Evolutionary conservation across 768 basidiomycete genomes (phyloP), one percentile per base, ranked within the genome.

Genomic region (Lentinula sp.): DNA sequence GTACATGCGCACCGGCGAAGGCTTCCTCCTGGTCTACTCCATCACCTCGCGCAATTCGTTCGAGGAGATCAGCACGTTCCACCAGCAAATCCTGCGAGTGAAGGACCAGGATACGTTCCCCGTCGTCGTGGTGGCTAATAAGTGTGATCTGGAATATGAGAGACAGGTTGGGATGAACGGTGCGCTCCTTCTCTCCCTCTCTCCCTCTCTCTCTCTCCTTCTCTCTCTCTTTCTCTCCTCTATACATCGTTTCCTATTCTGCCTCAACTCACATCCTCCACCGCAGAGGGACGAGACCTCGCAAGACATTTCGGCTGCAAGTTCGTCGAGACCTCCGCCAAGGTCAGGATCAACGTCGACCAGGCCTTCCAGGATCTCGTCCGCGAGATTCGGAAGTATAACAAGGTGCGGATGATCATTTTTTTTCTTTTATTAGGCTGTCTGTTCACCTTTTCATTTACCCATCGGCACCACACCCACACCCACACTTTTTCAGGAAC

Each of bases 1-100:
- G 70, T 98, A 98, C 78, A 98, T 98, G 95, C 87, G 95, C 57
- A 94, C 95, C 32, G 96, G 96, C 63, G 95, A 98, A 74, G 96
- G 95, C 10, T 98, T 98, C 81, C 84, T 98, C 46, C 86, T 98
- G 64, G 95, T 98, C 61, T 98, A 98, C 75, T 94, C 93, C 56
- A 98, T 97, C 76, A 97, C 96, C n/a, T 95, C 94, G 35, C 88
- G 95, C 66, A 90, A 93, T 73, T 96, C 95, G 50, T 98, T 98
- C 70, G 94, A 98, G 74, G 93, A 98, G 82, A 95, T 98, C 69
- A 90, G 85, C 73, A 91, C 87, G 6, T 97, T 98, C 84, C 91
- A 95, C 70, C 92, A 95, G 70, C 95, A 98, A 71, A 97, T 98
- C 63, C 82, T 95, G 36, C 86, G 96, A 59, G 96, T 98, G 61